Evolutionary conservation across 2,329 filamentous ascomycete species (phyloP), one percentile per base, ranked within the genome.

Genomic region (Anisogramma anomala): DNA sequence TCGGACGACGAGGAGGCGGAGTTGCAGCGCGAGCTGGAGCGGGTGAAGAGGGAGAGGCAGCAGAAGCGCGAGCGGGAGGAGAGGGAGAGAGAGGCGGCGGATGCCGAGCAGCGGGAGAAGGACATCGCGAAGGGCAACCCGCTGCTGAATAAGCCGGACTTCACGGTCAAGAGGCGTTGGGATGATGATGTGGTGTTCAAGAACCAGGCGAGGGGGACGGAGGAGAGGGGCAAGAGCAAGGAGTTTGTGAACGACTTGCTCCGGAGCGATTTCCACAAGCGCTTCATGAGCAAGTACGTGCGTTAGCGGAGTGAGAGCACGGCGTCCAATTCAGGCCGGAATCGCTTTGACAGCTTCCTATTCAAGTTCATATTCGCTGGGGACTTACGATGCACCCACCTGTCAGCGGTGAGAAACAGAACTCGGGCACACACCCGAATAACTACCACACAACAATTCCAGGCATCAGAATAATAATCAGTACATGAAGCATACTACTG

Each of bases 111-210:
- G 55, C 74, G 84, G 46, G 89, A 94, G 61, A 74, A 79, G 49
- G 84, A 95, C 54, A 94, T 96, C 54, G 89, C 91, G 26, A 68
- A 84, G 31, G 91, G 91, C 6, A 98, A 98, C 59, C 91, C 91
- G 28, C 65, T 98, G 38, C 72, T 98, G 42, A 95, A 96, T 37
- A 84, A 84, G 58, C 65, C 74, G 15, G 87, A 94, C 52, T 96
- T 93, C 59, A 87, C 81, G 44, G 80, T 95, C 55, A 95, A 94
- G 71, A 70, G 85, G 51, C 69, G 68, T 62, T 98, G 91, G 91
- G 91, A 98, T 53, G 91, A 98, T 54, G 91, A 98, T 58, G 91
- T 98, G 10, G 88, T 98, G 3, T 98, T 98, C 67, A 96, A 94
- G 69, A 98, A 98, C 61, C 91, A 98, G 65, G 91, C 89, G 25